phyloP scores from a whole-genome alignment of 768 basidiomycete species.

The Clitopilus hobsonii region DNA sequence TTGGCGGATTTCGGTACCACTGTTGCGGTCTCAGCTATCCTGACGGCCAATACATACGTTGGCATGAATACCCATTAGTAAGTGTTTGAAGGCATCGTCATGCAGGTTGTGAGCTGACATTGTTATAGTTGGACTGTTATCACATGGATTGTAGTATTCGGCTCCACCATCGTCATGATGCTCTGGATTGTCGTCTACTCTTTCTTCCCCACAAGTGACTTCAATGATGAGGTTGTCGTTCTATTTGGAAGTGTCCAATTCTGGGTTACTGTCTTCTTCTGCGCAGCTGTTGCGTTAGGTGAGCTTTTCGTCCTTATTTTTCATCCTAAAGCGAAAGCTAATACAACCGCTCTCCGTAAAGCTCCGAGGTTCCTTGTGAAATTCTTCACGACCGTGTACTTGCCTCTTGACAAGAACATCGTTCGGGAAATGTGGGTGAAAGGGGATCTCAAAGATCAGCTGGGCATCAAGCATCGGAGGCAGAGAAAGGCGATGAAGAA shows the following conservation, averaged over 20 bases:
- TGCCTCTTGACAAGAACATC: constrained; percentile 83
- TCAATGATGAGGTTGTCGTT: constrained; percentile 65
- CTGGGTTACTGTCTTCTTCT: constrained; percentile 75
- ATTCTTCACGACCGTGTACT: constrained; percentile 64
- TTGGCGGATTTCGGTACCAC: constrained; percentile 91
- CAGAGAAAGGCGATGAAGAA: constrained; percentile 34
- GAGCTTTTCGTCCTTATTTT: constrained; percentile 15
- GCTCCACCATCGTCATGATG: constrained; percentile 77
- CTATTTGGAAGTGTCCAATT: constrained; percentile 79
- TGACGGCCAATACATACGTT: constrained; percentile 86
- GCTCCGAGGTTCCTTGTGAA: constrained; percentile 82
- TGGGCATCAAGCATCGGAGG: constrained; percentile 68
- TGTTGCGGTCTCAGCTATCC: constrained; percentile 80
- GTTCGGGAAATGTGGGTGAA: constrained; percentile 88
- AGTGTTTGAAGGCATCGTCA: constrained; percentile 31
- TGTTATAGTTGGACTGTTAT: constrained; percentile 70
- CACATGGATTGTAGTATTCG: constrained; percentile 78
- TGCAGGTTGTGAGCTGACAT: constrained; percentile 14
- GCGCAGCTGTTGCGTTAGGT: constrained; percentile 72
- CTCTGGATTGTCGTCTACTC: constrained; percentile 91
- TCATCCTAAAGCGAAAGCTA: background rate
- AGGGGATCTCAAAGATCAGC: constrained; percentile 77
- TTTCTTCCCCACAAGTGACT: constrained; percentile 67
- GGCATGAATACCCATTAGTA: constrained; percentile 88
- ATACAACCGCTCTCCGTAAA: constrained; percentile 18